A percentile compares a stretch with the other conserved stretches of the same genome.
Conservation (phyloP, 495 filamentous ascomycete genomes). For the Bathelium albidoporum region DNA sequence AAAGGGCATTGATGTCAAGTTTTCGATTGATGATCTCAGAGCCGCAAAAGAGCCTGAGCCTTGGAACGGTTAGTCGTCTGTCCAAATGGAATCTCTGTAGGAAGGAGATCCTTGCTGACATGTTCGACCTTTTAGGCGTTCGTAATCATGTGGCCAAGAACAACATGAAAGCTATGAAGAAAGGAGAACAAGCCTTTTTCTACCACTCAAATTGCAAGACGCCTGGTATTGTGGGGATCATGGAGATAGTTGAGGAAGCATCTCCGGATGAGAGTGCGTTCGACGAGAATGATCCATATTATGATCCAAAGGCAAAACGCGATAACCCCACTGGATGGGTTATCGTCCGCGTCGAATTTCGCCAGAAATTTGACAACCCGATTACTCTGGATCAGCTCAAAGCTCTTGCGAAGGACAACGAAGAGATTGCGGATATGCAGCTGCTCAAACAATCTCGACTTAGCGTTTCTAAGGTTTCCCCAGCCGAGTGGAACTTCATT, state of each 20-base stretch:
- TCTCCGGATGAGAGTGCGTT: constrained; percentile 72
- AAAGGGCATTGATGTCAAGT: constrained; percentile 77
- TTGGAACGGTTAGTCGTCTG: constrained; percentile 61
- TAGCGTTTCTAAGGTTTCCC: constrained; percentile 70
- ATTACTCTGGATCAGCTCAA: constrained; percentile 67
- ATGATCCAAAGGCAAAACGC: constrained; percentile 62
- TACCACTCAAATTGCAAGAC: constrained; percentile 94
- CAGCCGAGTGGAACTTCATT: constrained; percentile 72
- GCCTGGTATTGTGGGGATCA: constrained; percentile 82
- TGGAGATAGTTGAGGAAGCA: constrained; percentile 83
- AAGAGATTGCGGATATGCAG: constrained; percentile 69
- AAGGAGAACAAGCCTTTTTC: constrained; percentile 88
- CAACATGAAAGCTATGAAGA: constrained; percentile 80
- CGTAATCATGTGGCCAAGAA: constrained; percentile 63
- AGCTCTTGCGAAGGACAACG: constrained; percentile 44
- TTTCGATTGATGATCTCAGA: constrained; percentile 86
- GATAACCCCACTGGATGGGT: constrained; percentile 73
- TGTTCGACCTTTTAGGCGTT: constrained; percentile 35
- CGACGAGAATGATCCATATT: constrained; percentile 68
- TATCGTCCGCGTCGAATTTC: constrained; percentile 77
- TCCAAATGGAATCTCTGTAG: too few relatives aligned
- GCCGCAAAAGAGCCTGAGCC: constrained; percentile 61
- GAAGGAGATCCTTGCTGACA: not conserved
- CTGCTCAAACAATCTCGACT: constrained; percentile 67
- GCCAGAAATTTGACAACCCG: constrained; percentile 63